Base-by-base conservation (phyloP, 306 rosid genomes). In the Hippophae rhamnoides region DNA sequence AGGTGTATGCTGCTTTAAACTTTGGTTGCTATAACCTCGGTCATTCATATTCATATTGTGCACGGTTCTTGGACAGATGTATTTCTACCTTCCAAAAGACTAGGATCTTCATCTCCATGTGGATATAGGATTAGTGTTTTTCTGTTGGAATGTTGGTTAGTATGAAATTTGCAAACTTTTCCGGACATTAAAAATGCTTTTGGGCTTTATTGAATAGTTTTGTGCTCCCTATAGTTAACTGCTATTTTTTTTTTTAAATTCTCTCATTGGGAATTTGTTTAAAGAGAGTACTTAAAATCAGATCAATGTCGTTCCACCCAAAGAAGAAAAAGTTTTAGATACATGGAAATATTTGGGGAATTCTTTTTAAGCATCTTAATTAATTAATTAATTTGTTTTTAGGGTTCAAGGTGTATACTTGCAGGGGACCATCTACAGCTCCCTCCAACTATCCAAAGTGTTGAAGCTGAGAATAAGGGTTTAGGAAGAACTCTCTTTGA, bases 341-440 rank as follows among this genome's bases (percentile, higher is more conserved):
- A 18, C 23, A 1, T 18, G 23, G 23, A 18, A 0, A 18, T 18
- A 18, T 18, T 18, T 18, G 0, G 23, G 23, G 23, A 18, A 18
- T 18, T 18, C 1, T 18, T 18, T 18, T 77, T 71, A 50, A 56
- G 57, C 64, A 63, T 57, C 70, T 74, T 67, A 73, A 64, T 79
- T 85, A 62, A 47, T 80, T 81, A 2, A 31, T 31, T 31, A 31
- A 18, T 31, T 2, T 31, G 3, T 74, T 82, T 88, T 70, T 70
- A 92, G 99, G 98, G 92, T 58, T 79, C 99, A 67, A 88, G 96
- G 82, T 92, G 99, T 79, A 78, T 92, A 74, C 99, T 92, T 78
- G 84, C 89, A 44, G 99, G 99, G 67, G 99, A 92, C 70, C 99
- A 92, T 78, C 96, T 92, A 74, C 99, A 92, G 82, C 96, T 92